Evolutionary conservation across 345 rosid species (phyloP).

Genomic region (Corchorus capsularis): DNA sequence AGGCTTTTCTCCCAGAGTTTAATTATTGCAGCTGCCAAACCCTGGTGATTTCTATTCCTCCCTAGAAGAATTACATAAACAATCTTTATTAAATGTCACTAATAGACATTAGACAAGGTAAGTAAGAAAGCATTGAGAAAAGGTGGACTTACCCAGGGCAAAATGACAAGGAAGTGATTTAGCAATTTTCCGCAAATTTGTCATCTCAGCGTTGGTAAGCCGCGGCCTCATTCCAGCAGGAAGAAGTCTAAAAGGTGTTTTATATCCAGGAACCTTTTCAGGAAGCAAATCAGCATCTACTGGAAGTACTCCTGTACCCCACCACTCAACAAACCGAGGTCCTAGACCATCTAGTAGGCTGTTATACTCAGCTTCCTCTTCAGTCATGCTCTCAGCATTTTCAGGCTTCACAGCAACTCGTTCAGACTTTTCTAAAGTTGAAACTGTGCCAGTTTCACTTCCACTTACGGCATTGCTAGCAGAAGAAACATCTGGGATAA

Average conservation of each 20-base stretch:
- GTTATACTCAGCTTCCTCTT: slow-evolving; percentile 82
- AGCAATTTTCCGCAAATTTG: slow-evolving; percentile 83
- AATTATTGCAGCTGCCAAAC: slow-evolving; percentile 83
- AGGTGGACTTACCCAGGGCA: slow-evolving; percentile 75
- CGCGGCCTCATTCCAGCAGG: slow-evolving; percentile 92
- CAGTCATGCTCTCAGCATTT: slow-evolving; percentile 50
- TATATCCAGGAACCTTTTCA: slow-evolving; percentile 73
- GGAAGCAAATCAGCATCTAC: slow-evolving; percentile 96
- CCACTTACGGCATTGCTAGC: slow-evolving; percentile 34
- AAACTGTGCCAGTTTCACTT: slow-evolving; percentile 33
- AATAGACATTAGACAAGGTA: slow-evolving; percentile 21
- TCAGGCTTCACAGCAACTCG: slow-evolving; percentile 34
- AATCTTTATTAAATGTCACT: slow-evolving; percentile 19
- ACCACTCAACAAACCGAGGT: slow-evolving; percentile 91
- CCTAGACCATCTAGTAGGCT: slow-evolving; percentile 82
- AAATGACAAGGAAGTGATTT: slow-evolving; percentile 94
- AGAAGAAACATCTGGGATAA: slow-evolving; percentile 74
- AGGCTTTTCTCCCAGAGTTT: slow-evolving; percentile 94
- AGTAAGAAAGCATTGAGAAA: slow-evolving; percentile 10
- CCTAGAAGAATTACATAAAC: slow-evolving; percentile 47
- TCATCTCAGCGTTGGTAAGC: slow-evolving; percentile 96
- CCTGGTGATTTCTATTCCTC: slow-evolving; percentile 96
- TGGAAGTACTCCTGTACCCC: slow-evolving; percentile 98
- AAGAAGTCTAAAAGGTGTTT: slow-evolving; percentile 96
- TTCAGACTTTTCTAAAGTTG: slow-evolving; percentile 41